A percentile compares a stretch with the other conserved stretches of the same genome.
phyloP scores from a whole-genome alignment of 805 yeast species.

The Starmerella bacillaris region DNA sequence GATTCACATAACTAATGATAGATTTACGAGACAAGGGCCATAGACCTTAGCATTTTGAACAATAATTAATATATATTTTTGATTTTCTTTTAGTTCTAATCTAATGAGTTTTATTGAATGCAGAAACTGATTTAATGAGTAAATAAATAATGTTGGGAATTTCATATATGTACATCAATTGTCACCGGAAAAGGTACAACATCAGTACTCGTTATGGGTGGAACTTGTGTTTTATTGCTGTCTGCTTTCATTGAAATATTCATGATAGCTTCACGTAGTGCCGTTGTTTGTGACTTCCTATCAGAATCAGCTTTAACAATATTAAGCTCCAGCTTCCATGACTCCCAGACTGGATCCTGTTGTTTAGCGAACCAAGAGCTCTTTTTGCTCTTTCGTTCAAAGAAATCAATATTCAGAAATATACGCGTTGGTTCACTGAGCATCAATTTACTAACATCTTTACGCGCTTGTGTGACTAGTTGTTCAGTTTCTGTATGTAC shows the following conservation, averaged over 20 bases:
- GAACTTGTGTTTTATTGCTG: constrained; percentile 45
- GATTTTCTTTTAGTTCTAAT: too few relatives aligned
- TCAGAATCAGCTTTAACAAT: constrained; percentile 19
- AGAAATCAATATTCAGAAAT: constrained; percentile 18
- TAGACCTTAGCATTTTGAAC: too few relatives aligned
- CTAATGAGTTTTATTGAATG: too few relatives aligned
- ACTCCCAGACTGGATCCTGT: constrained; percentile 47
- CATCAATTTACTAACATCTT: constrained; percentile 5
- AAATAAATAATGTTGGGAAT: too few relatives aligned
- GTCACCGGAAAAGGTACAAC: constrained; percentile 43
- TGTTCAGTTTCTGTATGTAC: constrained; percentile 12
- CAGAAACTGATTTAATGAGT: too few relatives aligned
- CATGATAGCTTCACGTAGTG: constrained; percentile 28
- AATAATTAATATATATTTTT: too few relatives aligned
- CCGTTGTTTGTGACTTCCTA: constrained; percentile 10
- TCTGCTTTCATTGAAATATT: constrained; percentile 38
- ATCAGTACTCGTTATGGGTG: constrained; percentile 53
- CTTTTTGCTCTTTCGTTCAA: constrained; percentile 25
- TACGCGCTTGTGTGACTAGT: constrained; percentile 10
- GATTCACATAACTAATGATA: too few relatives aligned
- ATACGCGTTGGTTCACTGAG: neutral
- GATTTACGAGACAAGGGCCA: too few relatives aligned
- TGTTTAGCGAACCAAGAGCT: constrained; percentile 39
- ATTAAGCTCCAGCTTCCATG: constrained; percentile 42
- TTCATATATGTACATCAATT: too few relatives aligned